Evolutionary conservation across 2,329 filamentous ascomycete species (phyloP), one percentile per base, ranked within the genome.

Genomic region (Fusarium sp.): DNA sequence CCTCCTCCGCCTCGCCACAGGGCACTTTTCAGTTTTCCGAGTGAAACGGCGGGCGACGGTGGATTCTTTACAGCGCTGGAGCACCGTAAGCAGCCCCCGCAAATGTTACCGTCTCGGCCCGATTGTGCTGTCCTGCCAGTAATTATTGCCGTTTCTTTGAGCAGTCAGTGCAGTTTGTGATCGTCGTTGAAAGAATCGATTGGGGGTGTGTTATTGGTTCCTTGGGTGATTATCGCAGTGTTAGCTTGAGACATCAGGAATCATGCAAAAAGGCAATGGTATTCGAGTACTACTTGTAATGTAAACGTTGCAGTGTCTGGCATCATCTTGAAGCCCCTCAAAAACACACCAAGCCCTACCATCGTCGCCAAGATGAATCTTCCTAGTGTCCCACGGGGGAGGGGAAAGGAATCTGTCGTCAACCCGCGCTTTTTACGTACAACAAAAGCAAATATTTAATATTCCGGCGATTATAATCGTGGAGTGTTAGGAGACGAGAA

Each of bases 301-400:
- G 33, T 16, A 35, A 16, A 4, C 23, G 31, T 19, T 14, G 29
- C n/a, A 52, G 23, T 14, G 23, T 38, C 33, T 38, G 33, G 49
- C 27, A 39, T 45, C 54, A 48, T 48, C 54, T 48, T 27, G 23
- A 57, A 21, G n/a, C 29, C 54, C 54, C 41, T 57, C 54, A 57
- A 48, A 57, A 57, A 35, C 18, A 23, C 57, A 61, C 61, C 61
- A 64, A 64, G 61, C 44, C 61, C 57, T 61, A 62, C 57, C 27
- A 45, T 52, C 18, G n/a, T 49, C 25, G 58, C 60, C 60, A 35
- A 39, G 51, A 58, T 60, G 37, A 49, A 31, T 25, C 56, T 41
- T 49, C 54, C 42, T 41, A 60, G 60, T 57, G 49, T 57, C 58
- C 58, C 58, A 60, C 10, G 60, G 60, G 60, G 60, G 54, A 62